phyloP scores from a whole-genome alignment of 306 rosid genomes.

The Castanea crenata region DNA sequence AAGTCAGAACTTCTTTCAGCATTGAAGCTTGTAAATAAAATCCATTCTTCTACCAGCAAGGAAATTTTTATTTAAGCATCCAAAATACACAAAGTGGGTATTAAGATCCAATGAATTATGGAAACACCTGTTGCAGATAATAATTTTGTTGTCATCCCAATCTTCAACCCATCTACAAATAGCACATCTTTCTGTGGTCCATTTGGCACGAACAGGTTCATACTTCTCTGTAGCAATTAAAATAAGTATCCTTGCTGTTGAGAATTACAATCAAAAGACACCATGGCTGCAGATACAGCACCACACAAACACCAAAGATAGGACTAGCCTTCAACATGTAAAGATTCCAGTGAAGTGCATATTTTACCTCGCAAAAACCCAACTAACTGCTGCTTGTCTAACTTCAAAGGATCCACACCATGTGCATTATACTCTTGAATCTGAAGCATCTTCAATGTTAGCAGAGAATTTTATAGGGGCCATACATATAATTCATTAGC shows the following conservation, averaged over 20 bases:
- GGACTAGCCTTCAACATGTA: constrained; percentile 18
- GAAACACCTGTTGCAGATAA: constrained; percentile 87
- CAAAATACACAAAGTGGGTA: not conserved
- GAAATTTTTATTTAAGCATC: not conserved
- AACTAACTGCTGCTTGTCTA: constrained; percentile 69
- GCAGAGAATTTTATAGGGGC: constrained; percentile 13
- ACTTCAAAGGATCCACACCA: constrained; percentile 43
- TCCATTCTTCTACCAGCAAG: constrained; percentile 7
- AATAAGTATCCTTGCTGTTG: constrained; percentile 11
- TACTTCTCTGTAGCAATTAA: constrained; percentile 65
- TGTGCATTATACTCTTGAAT: constrained; percentile 54
- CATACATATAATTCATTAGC: not conserved
- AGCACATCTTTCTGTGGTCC: constrained; percentile 98
- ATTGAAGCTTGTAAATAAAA: not conserved
- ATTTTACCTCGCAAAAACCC: constrained; percentile 70
- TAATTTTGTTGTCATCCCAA: constrained; percentile 94
- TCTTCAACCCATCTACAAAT: constrained; percentile 99
- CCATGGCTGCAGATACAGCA: constrained; percentile 7
- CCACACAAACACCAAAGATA: not conserved
- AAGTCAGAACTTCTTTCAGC: constrained; percentile 5
- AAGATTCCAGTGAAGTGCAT: not conserved
- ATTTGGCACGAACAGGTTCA: constrained; percentile 80
- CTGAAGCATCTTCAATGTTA: constrained; percentile 46
- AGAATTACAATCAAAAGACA: constrained; percentile 17
- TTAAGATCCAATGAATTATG: constrained; percentile 21